These are phyloP conservation scores for Kodamaea leandrae DNA, from an alignment of 805 yeast species.

Conservation along the genomic window DNA sequence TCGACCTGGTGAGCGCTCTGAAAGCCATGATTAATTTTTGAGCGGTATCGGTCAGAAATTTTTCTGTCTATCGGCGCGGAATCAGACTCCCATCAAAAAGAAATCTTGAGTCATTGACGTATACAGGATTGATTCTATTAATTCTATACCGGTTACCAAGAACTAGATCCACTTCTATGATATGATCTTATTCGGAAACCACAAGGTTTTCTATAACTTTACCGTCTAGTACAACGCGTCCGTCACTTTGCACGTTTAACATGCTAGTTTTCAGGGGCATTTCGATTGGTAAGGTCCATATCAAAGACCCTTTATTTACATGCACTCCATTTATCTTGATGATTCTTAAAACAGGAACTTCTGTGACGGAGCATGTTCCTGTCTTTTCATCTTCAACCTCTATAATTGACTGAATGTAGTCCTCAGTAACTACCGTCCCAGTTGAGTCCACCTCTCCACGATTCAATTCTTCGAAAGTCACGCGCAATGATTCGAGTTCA, in stretches of 20 bases:
- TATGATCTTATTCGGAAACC: constrained; percentile 27
- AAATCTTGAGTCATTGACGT: not conserved
- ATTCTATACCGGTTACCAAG: not conserved
- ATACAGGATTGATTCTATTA: not conserved
- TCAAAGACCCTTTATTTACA: constrained; percentile 18
- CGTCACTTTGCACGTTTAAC: constrained; percentile 17
- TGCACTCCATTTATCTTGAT: constrained; percentile 33
- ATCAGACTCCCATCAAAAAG: not conserved
- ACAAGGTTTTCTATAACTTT: constrained; percentile 30
- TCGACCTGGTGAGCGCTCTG: constrained; percentile 5
- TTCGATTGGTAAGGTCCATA: constrained; percentile 33
- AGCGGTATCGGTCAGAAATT: constrained; percentile 7
- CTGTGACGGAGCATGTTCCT: constrained; percentile 12
- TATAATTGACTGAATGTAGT: constrained; percentile 18
- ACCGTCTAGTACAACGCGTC: constrained; percentile 27
- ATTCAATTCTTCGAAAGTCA: constrained; percentile 45
- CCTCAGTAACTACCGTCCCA: constrained; percentile 32
- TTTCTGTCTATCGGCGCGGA: not conserved
- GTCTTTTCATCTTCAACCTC: constrained; percentile 7
- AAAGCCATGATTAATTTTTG: constrained; percentile 6
- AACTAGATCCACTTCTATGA: no score
- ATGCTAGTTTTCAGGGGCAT: not conserved
- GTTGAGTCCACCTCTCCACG: constrained; percentile 39
- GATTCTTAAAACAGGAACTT: constrained; percentile 25
- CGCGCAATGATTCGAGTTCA: constrained; percentile 39